These are phyloP conservation scores for Helotiales sp. DNA, from an alignment of 2,329 filamentous ascomycete genomes.

Conservation along the genomic window DNA sequence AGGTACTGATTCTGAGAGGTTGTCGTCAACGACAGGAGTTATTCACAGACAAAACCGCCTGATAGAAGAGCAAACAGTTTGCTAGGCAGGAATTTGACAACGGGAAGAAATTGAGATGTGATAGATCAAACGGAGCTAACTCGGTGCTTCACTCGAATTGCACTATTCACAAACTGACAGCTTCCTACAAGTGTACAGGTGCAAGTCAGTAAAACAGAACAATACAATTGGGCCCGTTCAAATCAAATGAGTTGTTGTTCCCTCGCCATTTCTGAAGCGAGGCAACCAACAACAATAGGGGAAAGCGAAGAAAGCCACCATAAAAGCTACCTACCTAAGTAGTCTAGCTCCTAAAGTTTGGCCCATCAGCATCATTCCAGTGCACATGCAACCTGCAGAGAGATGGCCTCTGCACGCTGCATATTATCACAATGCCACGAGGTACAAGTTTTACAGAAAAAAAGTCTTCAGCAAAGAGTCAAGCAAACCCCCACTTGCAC, in stretches of 20 bases:
- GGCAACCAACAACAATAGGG: not conserved
- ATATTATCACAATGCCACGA: not conserved
- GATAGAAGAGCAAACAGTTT: not conserved
- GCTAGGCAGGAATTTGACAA: not conserved
- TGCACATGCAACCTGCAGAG: slow-evolving; percentile 7
- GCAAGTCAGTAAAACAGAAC: too few relatives aligned
- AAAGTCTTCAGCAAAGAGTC: not conserved
- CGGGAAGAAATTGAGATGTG: not conserved
- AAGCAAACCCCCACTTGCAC: too few relatives aligned
- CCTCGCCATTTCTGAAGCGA: not conserved
- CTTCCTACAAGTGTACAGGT: too few relatives aligned
- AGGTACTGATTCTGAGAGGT: not conserved
- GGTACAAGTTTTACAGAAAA: not conserved
- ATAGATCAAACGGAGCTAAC: not conserved
- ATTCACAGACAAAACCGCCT: not conserved
- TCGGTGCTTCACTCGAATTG: not conserved
- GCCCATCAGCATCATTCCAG: slow-evolving; percentile 13
- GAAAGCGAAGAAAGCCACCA: not conserved
- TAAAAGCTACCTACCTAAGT: too few relatives aligned
- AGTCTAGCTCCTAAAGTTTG: slow-evolving; percentile 6
- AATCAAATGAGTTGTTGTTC: not conserved
- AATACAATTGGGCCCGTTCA: too few relatives aligned
- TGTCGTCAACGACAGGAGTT: not conserved
- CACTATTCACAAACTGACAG: not conserved
- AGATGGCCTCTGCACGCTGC: not conserved